These are phyloP conservation scores for Ceratobasidium sp. DNA, from an alignment of 1,284 basidiomycete genomes.

Conservation along the genomic window DNA sequence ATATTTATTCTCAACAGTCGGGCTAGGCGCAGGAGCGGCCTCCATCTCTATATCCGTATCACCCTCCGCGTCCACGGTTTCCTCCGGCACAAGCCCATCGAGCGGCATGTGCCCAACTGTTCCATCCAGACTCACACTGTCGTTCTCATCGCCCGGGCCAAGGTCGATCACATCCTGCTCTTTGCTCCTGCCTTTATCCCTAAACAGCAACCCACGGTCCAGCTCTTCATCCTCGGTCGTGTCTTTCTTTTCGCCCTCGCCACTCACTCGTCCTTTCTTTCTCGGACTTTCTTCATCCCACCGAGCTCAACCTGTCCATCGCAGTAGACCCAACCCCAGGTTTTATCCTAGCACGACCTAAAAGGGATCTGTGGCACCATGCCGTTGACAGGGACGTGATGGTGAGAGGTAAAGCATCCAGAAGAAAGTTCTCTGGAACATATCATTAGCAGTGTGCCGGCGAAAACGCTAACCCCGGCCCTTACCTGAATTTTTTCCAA, in stretches of 20 bases:
- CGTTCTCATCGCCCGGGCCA: slow-evolving; percentile 2
- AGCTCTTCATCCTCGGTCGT: neutral
- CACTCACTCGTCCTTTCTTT: slow-evolving; percentile 9
- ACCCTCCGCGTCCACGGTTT: too few relatives aligned
- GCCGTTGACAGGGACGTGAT: too few relatives aligned
- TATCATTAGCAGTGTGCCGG: too few relatives aligned
- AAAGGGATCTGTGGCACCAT: slow-evolving; percentile 5
- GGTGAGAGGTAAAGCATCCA: too few relatives aligned
- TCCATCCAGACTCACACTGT: slow-evolving; percentile 31
- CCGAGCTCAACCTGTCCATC: neutral
- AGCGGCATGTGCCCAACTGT: slow-evolving; percentile 30
- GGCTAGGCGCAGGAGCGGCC: neutral
- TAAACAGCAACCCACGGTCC: neutral
- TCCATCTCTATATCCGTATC: slow-evolving; percentile 14
- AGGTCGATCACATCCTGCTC: slow-evolving; percentile 15
- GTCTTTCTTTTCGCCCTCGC: neutral
- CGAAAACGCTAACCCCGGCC: too few relatives aligned
- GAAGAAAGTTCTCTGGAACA: too few relatives aligned
- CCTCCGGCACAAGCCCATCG: neutral
- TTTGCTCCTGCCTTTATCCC: slow-evolving; percentile 3
- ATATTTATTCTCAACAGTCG: too few relatives aligned
- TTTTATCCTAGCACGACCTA: too few relatives aligned
- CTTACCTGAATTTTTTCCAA: too few relatives aligned
- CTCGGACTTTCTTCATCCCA: slow-evolving; percentile 11
- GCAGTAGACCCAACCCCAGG: neutral